Evolutionary conservation across 2,329 filamentous ascomycete genomes (phyloP), one percentile per base, ranked within the genome.

Genomic region (Botrytis medusae): DNA sequence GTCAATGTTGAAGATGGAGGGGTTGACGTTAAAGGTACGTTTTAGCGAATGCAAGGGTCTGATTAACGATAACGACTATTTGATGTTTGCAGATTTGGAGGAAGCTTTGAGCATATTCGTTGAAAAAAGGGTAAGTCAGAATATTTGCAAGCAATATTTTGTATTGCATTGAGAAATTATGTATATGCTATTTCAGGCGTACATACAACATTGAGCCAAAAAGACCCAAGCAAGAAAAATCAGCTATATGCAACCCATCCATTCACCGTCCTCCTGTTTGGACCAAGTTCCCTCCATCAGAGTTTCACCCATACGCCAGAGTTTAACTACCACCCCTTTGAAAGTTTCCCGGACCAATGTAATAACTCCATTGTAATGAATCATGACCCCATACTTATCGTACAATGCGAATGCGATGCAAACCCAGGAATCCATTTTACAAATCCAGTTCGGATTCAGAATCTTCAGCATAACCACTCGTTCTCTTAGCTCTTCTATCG

Each of bases 391-490:
- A 37, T 46, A 34, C 34, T 62, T 70, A 74, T 72, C 57, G 60
- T 75, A 74, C 72, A 74, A 72, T 74, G 57, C 63, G 29, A 69
- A 74, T 74, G 48, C 68, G 54, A 63, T 59, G 71, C 64, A 44
- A 70, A 73, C 22, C 59, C 46, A 73, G 59, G 59, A 70, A 70
- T n/a, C 54, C 57, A 46, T 61, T 25, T 69, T 73, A 73, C 59
- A 73, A 69, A 44, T 80, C 79, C 69, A 77, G 54, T 22, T 80
- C 79, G 22, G 77, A 78, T 25, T 74, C 79, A 40, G 79, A 79
- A 73, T 79, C 77, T 73, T 81, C 80, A 10, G 79, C 79, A 73
- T 81, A 81, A 18, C 79, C 80, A 75, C 77, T 78, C 12, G 78
- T 76, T 71, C 77, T 75, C 74, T 81, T 82, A 18, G 80, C 81